Evolutionary conservation across 768 basidiomycete species (phyloP), one percentile per base, ranked within the genome.

Genomic region (Pleurotus djamor): DNA sequence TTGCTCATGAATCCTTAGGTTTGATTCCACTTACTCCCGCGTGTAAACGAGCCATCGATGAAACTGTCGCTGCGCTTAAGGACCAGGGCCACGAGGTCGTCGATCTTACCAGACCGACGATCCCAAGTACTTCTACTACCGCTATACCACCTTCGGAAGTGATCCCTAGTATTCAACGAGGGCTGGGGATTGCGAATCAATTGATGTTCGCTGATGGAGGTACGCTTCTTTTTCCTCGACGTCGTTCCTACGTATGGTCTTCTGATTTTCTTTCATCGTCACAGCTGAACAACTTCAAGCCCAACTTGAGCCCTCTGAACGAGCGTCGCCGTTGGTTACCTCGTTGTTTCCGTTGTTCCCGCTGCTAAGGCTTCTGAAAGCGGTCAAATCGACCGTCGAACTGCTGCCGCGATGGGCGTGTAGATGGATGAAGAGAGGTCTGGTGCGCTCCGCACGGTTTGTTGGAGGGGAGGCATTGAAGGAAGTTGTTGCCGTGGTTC

Each of bases 81-180:
- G 77, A 76, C 54, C 75, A 85, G 55, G 88, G 86, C 2, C 86
- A 89, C 60, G 82, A 87, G 69, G 77, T 89, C 28, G 82, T 86
- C 10, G 74, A 82, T 44, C 81, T 89, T n/a, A 14, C 32, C 51
- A 12, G 36, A 59, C n/a, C 62, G 45, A 17, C 8, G 38, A 33
- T 45, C 17, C 51, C 48, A 28, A 28, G 21, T 28, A 28, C 21
- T 28, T 28, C 21, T 28, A 28, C 21, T 28, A 28, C 21, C 21
- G 21, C 21, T 28, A 28, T 28, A 61, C 48, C 48, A 16, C 41
- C 37, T 21, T 49, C 7, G 17, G 16, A 59, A 74, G 69, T 61
- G 62, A 65, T 7, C 79, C 84, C 85, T n/a, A 68, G 76, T 52
- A 74, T 85, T 28, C 62, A 71, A n/a, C 74, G 79, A 48, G 80